Percentiles rank a stretch among this genome's conserved stretches.
Evolutionary conservation across 1,139 yeast species (phyloP).

Genomic region (Pneumocystis canis): DNA sequence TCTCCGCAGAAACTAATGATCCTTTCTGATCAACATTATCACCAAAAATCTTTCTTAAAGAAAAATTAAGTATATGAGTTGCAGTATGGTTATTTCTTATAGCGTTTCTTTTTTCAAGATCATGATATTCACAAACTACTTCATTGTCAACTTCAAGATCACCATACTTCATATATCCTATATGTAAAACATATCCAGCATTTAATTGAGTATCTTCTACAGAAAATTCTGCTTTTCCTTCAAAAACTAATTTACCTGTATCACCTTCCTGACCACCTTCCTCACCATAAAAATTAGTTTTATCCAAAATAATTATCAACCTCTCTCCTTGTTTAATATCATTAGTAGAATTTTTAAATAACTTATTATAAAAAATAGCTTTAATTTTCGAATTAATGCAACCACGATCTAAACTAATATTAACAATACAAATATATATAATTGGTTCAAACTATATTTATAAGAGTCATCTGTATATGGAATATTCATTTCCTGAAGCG

Average conservation of each 20-base stretch:
- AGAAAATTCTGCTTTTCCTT: constrained; percentile 71
- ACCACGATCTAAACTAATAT: constrained; percentile 15
- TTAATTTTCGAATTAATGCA: constrained; percentile 33
- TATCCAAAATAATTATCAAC: constrained; percentile 69
- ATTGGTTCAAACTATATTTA: constrained; percentile 30
- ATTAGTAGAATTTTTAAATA: constrained; percentile 37
- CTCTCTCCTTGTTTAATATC: constrained; percentile 38
- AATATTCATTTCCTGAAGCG: constrained; percentile 30
- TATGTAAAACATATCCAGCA: constrained; percentile 90
- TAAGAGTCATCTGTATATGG: constrained; percentile 69
- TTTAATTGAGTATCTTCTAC: constrained; percentile 85
- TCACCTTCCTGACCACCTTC: constrained; percentile 99
- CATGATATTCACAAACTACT: constrained; percentile 80
- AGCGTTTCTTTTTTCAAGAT: constrained; percentile 78
- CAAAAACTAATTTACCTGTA: constrained; percentile 82
- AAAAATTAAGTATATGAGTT: constrained; percentile 85
- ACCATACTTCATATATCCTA: constrained; percentile 77
- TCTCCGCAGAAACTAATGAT: constrained; percentile 88
- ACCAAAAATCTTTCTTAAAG: constrained; percentile 73
- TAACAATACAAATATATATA: neutral
- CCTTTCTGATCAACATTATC: constrained; percentile 90
- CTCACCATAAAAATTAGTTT: constrained; percentile 92
- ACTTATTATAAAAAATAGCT: constrained; percentile 54
- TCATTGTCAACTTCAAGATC: constrained; percentile 46
- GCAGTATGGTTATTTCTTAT: constrained; percentile 96